phyloP scores from a whole-genome alignment of 495 filamentous ascomycete genomes.

The Lichina pygmaea region DNA sequence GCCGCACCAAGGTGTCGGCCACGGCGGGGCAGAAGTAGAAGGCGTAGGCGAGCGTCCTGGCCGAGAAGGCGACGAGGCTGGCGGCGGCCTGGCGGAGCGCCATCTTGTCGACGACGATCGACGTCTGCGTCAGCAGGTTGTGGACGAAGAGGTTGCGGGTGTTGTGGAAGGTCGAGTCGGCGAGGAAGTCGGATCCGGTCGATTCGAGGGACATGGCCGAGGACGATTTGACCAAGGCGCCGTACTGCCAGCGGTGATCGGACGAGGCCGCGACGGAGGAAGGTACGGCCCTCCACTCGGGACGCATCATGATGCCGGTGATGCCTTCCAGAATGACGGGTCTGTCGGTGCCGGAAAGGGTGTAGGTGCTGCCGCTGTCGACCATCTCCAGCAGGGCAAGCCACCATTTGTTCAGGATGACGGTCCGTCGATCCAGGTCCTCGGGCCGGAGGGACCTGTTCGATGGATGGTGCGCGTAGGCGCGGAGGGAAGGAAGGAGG shows the following conservation, averaged over 20 bases:
- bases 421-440: conserved; percentile 61
- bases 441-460: conserved; percentile 42
- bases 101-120: conserved; percentile 78
- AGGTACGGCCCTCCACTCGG: conserved; percentile 64
- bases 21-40: conserved; percentile 88
- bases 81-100: conserved; percentile 70
- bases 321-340: conserved; percentile 64
- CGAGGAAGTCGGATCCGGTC: conserved; percentile 46
- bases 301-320: conserved; percentile 65
- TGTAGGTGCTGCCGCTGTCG: conserved; percentile 41
- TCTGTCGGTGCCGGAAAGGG: conserved; percentile 49
- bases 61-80: conserved; percentile 76
- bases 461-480: conserved; percentile 42
- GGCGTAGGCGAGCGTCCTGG: conserved; percentile 81
- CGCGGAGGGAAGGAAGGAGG: conserved; percentile 63
- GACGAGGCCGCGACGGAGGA: conserved; percentile 33
- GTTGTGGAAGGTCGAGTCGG: conserved; percentile 83
- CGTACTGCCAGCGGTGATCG: conserved; percentile 15
- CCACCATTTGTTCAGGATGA: conserved; percentile 90
- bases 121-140: conserved; percentile 69
- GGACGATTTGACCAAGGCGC: neutral
- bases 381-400: conserved; percentile 68
- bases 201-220: conserved; percentile 25
- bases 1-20: conserved; percentile 57
- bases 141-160: conserved; percentile 73